Evolutionary conservation across 768 basidiomycete species (phyloP), one percentile per base, ranked within the genome.

Genomic region (Erythrobasidium yunnanense): DNA sequence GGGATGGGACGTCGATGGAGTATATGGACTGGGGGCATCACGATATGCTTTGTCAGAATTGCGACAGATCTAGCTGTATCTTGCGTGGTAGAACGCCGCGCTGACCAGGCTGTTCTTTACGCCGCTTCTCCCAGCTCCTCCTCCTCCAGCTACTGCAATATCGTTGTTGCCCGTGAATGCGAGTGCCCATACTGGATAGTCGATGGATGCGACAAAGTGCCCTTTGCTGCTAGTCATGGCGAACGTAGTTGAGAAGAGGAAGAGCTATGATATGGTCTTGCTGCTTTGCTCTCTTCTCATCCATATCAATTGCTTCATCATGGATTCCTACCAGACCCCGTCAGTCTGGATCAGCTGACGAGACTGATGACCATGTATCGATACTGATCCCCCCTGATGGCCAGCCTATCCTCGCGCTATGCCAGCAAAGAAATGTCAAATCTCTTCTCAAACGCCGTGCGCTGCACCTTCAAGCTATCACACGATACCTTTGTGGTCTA

Each of bases 391-490:
- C 17, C 29, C 30, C 4, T 29, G n/a, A 22, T 23, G 8, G 15
- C 1, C 65, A 73, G 73, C 0, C 71, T 73, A 17, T 71, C 71
- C 20, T 96, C 92, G 74, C 92, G 93, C 54, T 99, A 97, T 87
- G 95, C 95, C 20, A 93, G 89, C 81, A 92, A 91, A 77, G 92
- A 97, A 78, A 97, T 97, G 93, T 85, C 90, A 8, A 81, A 90
- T 76, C 81, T 99, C 49, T 99, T 97, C 80, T 97, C 93, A n/a
- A 83, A 87, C 35, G 84, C 85, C 55, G 93, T 91, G 73, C 67
- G 85, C 79, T 29, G 7, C n/a, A 22, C 27, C 35, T 27, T 0
- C 23, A 5, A 4, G 66, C 25, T 8, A 27, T n/a, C n/a, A 51
- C 49, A 8, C 23, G 49, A 25, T 25, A 51, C 11, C 38, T 11